A percentile compares a stretch with the other conserved stretches of the same genome.
phyloP scores from a whole-genome alignment of 257 asterid genomes.

The Solanum commersonii region DNA sequence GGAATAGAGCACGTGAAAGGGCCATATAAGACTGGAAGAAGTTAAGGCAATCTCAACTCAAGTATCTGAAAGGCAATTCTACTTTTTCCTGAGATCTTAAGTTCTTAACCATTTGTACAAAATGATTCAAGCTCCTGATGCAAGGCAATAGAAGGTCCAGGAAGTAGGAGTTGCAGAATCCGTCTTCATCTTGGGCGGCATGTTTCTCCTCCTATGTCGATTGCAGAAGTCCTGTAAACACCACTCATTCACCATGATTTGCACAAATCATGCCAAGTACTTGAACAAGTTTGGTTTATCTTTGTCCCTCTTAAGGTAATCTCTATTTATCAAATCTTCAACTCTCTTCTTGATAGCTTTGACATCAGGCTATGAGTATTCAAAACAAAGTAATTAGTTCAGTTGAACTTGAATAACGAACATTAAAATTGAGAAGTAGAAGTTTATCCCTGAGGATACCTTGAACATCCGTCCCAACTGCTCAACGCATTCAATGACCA shows the following conservation, averaged over 20 bases:
- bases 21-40: not conserved
- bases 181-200: not conserved
- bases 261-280: slow-evolving; percentile 69
- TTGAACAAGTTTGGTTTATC: slow-evolving; percentile 85
- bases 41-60: not conserved
- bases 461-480: slow-evolving; percentile 94
- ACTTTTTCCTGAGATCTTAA: not conserved
- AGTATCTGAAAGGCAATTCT: not conserved
- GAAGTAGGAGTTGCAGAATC: slow-evolving; percentile 6
- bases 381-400: not conserved
- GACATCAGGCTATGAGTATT: slow-evolving; percentile 66
- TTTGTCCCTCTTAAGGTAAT: slow-evolving; percentile 88
- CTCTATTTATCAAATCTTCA: slow-evolving; percentile 90
- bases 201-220: not conserved
- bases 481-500: slow-evolving; percentile 91
- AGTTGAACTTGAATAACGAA: not conserved
- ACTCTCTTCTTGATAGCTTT: slow-evolving; percentile 97
- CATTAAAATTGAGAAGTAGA: not conserved
- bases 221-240: not conserved
- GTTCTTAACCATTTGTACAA: slow-evolving; percentile 2
- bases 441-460: slow-evolving; percentile 26
- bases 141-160: not conserved
- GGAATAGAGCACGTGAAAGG: not conserved
- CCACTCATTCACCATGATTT: not conserved
- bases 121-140: slow-evolving; percentile 6